Conservation (phyloP, 768 basidiomycete genomes). For the Mycena rebaudengoi region DNA sequence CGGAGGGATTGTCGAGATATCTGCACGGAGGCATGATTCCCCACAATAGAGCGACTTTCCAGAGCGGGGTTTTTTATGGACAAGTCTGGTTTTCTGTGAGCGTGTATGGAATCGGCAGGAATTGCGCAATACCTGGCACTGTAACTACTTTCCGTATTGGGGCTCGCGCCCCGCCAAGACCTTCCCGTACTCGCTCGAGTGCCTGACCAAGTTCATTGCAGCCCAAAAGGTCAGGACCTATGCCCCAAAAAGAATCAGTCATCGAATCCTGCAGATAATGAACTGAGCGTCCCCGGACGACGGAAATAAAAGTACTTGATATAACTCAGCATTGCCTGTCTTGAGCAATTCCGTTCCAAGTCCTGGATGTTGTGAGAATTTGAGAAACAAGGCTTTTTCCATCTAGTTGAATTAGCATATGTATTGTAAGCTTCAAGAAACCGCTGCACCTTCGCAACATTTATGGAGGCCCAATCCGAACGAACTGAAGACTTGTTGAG, state of each 20-base stretch:
- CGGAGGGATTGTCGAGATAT: conserved; percentile 22
- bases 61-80: conserved; percentile 18
- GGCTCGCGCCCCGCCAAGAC: conserved; percentile 32
- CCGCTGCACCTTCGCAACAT: conserved; percentile 50
- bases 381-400: conserved; percentile 56
- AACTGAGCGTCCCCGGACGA: not conserved
- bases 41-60: conserved; percentile 26
- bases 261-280: conserved; percentile 43
- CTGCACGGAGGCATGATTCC: conserved; percentile 16
- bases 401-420: conserved; percentile 42
- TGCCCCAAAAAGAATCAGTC: conserved; percentile 58
- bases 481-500: conserved; percentile 47
- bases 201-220: conserved; percentile 56
- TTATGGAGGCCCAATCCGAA: conserved; percentile 57
- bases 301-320: conserved; percentile 49
- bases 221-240: conserved; percentile 50
- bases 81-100: conserved; percentile 19
- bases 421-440: not conserved
- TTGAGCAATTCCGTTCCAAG: conserved; percentile 51
- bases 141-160: conserved; percentile 1
- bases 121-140: conserved; percentile 24
- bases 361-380: conserved; percentile 60
- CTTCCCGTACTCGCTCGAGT: conserved; percentile 48
- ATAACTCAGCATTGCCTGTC: conserved; percentile 55
- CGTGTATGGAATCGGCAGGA: no score